These are phyloP conservation scores for Handroanthus guayacan DNA, from an alignment of 257 asterid species.

Conservation along the genomic window DNA sequence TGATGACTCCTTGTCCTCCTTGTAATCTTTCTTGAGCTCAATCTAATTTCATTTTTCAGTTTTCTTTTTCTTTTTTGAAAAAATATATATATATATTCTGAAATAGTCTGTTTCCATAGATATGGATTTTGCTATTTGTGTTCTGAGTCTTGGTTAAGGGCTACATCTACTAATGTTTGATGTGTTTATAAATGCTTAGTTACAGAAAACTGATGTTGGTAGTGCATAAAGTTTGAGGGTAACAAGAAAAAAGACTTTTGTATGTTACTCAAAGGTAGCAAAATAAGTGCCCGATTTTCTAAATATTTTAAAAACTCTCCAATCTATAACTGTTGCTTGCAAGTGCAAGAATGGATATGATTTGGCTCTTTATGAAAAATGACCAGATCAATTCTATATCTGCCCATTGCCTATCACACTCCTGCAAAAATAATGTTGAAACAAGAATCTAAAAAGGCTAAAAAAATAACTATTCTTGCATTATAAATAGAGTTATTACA, in stretches of 20 bases:
- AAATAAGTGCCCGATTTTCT: not conserved
- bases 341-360: not conserved
- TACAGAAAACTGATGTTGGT: not conserved
- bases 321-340: not conserved
- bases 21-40: not conserved
- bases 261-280: not conserved
- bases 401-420: not conserved
- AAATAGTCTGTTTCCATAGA: too few relatives aligned
- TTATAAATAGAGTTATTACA: not conserved
- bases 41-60: not conserved
- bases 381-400: not conserved
- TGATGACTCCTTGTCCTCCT: not conserved
- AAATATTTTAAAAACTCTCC: not conserved
- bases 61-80: too few relatives aligned
- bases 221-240: not conserved
- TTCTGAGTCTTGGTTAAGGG: not conserved
- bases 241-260: not conserved
- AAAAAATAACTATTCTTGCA: not conserved
- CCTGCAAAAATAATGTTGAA: not conserved
- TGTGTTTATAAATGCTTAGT: not conserved
- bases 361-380: not conserved
- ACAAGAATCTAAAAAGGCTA: not conserved
- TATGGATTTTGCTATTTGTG: too few relatives aligned
- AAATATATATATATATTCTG: too few relatives aligned
- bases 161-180: not conserved